These are phyloP conservation scores for Cercophora scortea DNA, from an alignment of 495 filamentous ascomycete species.

Conservation along the genomic window DNA sequence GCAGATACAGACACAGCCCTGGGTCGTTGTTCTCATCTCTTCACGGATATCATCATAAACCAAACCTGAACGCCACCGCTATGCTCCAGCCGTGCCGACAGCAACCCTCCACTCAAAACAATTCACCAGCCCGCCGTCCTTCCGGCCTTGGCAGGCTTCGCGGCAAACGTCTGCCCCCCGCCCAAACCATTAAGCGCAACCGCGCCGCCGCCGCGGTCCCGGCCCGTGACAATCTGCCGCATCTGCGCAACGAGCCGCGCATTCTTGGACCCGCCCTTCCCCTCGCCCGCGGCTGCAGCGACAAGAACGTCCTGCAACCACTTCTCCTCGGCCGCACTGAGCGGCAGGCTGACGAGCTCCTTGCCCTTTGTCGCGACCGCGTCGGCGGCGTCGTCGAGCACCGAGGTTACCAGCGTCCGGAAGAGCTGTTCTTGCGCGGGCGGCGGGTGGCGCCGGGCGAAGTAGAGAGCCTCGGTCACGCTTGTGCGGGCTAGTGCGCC, in stretches of 20 bases:
- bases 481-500: conserved; percentile 57
- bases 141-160: not conserved
- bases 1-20: too few relatives aligned
- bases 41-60: not conserved
- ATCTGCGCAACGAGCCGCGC: conserved; percentile 64
- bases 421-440: conserved; percentile 52
- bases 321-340: conserved; percentile 57
- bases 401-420: conserved; percentile 55
- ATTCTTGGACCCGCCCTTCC: conserved; percentile 46
- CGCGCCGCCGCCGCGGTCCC: not conserved
- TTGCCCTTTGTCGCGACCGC: conserved; percentile 43
- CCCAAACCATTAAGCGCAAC: not conserved
- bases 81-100: not conserved
- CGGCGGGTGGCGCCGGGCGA: conserved; percentile 57
- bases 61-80: conserved; percentile 7
- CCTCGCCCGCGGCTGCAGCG: conserved; percentile 39
- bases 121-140: not conserved
- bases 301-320: conserved; percentile 63
- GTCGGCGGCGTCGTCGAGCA: conserved; percentile 46
- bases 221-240: conserved; percentile 43
- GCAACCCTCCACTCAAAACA: not conserved
- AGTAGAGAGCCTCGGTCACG: conserved; percentile 66
- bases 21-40: too few relatives aligned
- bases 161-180: not conserved
- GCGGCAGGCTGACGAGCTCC: conserved; percentile 64